These are phyloP conservation scores for Pseudogymnoascus sp. DNA, from an alignment of 2,329 filamentous ascomycete genomes.

Conservation along the genomic window DNA sequence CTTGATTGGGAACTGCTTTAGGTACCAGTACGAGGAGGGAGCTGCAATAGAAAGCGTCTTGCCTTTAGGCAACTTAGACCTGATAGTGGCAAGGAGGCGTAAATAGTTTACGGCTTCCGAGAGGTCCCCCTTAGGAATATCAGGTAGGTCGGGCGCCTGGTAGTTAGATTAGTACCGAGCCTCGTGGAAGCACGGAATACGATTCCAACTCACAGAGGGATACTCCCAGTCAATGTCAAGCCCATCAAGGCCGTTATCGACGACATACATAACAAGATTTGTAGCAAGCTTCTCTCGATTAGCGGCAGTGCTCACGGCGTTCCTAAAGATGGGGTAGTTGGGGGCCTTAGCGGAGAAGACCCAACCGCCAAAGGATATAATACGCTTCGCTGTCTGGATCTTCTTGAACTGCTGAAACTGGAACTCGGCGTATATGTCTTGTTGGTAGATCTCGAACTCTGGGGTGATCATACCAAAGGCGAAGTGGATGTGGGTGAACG, in stretches of 20 bases:
- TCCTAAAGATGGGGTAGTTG: conserved; percentile 32
- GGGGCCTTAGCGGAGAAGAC: conserved; percentile 31
- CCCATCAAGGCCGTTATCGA: conserved; percentile 27
- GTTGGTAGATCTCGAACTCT: conserved; percentile 25
- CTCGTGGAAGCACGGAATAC: conserved; percentile 7
- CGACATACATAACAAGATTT: conserved; percentile 29
- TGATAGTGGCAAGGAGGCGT: conserved; percentile 23
- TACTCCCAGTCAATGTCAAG: conserved; percentile 30
- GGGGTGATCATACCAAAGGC: conserved; percentile 28
- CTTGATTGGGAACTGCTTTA: conserved; percentile 24
- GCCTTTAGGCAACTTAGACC: conserved; percentile 11
- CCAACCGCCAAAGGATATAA: conserved; percentile 40
- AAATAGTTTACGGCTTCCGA: conserved; percentile 28
- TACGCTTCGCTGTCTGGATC: conserved; percentile 25
- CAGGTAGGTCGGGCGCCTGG: conserved; percentile 8
- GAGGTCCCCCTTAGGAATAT: conserved; percentile 23
- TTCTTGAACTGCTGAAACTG: conserved; percentile 29
- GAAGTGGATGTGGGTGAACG: conserved; percentile 26
- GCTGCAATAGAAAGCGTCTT: conserved; percentile 16
- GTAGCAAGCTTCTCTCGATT: conserved; percentile 30
- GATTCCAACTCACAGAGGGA: conserved; percentile 18
- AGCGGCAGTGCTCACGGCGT: conserved; percentile 22
- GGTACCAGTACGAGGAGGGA: conserved; percentile 27
- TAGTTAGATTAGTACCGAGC: not conserved
- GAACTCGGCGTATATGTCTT: conserved; percentile 17